These are phyloP conservation scores for Nelumbo lutea DNA, from an alignment of 164 flowering plant species.

Conservation along the genomic window DNA sequence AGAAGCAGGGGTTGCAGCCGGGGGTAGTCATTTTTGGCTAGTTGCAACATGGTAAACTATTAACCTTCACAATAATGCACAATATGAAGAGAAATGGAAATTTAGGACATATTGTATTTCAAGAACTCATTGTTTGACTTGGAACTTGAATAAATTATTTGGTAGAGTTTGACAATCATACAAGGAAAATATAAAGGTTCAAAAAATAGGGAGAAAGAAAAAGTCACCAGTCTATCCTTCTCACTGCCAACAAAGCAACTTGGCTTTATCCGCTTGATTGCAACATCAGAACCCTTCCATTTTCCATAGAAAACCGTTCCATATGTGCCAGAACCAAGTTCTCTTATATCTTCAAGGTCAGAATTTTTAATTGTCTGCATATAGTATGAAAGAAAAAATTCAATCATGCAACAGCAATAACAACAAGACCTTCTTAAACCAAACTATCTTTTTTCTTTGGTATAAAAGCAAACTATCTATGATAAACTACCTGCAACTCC, in stretches of 20 bases:
- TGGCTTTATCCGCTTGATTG: slow-evolving; percentile 18
- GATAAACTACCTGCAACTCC: slow-evolving; percentile 29
- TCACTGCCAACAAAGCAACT: slow-evolving; percentile 27
- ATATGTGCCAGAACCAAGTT: slow-evolving; percentile 22
- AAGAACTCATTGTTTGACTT: not conserved
- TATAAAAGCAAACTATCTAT: not conserved
- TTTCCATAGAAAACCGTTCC: slow-evolving; percentile 27
- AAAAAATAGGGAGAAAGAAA: not conserved
- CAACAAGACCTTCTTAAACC: not conserved
- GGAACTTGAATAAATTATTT: not conserved
- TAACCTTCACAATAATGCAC: too few relatives aligned
- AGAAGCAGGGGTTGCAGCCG: too few relatives aligned
- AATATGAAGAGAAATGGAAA: too few relatives aligned
- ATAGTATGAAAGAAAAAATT: not conserved
- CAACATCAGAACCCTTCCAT: slow-evolving; percentile 26
- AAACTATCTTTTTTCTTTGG: not conserved
- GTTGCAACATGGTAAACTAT: too few relatives aligned
- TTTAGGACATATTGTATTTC: too few relatives aligned
- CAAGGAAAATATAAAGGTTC: not conserved
- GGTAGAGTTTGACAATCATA: not conserved
- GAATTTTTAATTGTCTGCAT: slow-evolving; percentile 29
- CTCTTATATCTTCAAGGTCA: slow-evolving; percentile 26
- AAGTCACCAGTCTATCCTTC: slow-evolving; percentile 33
- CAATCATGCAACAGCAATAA: not conserved
- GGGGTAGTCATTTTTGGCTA: too few relatives aligned